Base-by-base conservation (phyloP, 2,329 filamentous ascomycete genomes). In the Diaporthe sp. region DNA sequence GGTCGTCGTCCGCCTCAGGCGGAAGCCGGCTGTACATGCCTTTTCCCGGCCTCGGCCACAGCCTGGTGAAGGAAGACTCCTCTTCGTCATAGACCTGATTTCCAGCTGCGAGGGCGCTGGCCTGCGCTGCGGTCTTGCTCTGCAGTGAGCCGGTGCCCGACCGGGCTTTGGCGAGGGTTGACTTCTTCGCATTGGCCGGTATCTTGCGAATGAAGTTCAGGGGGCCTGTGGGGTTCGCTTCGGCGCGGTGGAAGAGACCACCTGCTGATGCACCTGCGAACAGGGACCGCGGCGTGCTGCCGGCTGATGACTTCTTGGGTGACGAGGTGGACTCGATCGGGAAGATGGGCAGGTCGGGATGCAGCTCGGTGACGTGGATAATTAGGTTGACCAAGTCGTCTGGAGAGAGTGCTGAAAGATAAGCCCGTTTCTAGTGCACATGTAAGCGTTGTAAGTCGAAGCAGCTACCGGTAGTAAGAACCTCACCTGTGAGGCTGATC, bases 321-420 rank as follows among this genome's bases (percentile, higher is more conserved):
- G 49, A n/a, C 19, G 53, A 17, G 8, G 67, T 31, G 39, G 73
- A 12, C 22, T 71, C 42, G 42, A 61, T 25, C n/a, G 87, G 88
- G 79, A 94, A 95, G 71, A 95, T 86, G 7, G 92, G 90, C 8
- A 95, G 85, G 72, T 92, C 88, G 3, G 93, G 92, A 76, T 94
- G 88, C 2, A 90, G 83, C 62, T 89, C 88, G 39, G 90, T 90
- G 75, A 91, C 88, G 77, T 90, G 88, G 75, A 94, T 86, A 49
- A 95, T 85, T 39, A 95, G 87, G 72, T 90, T 89, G 62, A 95
- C 89, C 1, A 96, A 86, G 53, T 92, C 87, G 13, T 87, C 83
- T 78, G 91, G 90, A 2, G 93, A 85, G 42, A 95, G 86, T 17
- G 87, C 87, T 0, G 88, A 88, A 72, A 95, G 86, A 81, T 94